These are phyloP conservation scores for Cryphonectria carpinicola DNA, from an alignment of 2,329 filamentous ascomycete genomes.

Conservation along the genomic window DNA sequence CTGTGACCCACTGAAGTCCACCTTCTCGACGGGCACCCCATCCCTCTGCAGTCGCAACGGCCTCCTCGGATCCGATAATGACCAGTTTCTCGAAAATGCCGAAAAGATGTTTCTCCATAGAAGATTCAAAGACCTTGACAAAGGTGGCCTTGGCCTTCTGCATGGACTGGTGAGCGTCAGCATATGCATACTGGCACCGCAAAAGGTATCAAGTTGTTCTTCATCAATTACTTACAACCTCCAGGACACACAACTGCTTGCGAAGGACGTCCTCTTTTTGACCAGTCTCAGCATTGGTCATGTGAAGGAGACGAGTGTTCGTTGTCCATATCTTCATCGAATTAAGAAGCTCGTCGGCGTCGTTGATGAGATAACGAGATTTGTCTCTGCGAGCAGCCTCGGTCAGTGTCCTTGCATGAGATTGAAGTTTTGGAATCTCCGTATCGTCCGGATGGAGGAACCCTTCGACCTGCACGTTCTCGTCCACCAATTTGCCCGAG, in stretches of 20 bases:
- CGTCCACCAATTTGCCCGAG: conserved; percentile 56
- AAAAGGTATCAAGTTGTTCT: background rate
- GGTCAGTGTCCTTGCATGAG: conserved; percentile 62
- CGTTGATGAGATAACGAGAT: conserved; percentile 55
- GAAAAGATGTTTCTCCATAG: background rate
- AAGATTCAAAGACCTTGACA: background rate
- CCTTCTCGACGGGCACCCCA: conserved; percentile 33
- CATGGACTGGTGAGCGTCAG: background rate
- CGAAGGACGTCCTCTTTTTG: background rate
- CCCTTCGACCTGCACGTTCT: conserved; percentile 51
- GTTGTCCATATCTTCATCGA: conserved; percentile 52
- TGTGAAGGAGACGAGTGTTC: background rate
- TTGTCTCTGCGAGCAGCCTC: conserved; percentile 33
- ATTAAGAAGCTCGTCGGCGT: conserved; percentile 53
- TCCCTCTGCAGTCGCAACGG: conserved; percentile 11
- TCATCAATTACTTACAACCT: background rate
- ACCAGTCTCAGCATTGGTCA: background rate
- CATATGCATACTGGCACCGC: background rate
- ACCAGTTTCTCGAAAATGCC: background rate
- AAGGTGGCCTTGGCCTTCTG: background rate
- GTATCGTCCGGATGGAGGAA: conserved; percentile 59
- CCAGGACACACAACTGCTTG: background rate
- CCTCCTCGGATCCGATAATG: conserved; percentile 4
- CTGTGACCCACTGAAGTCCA: conserved; percentile 33
- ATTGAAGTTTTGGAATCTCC: conserved; percentile 61